These are phyloP conservation scores for Claviceps purpurea DNA, from an alignment of 2,329 filamentous ascomycete genomes.

Conservation along the genomic window DNA sequence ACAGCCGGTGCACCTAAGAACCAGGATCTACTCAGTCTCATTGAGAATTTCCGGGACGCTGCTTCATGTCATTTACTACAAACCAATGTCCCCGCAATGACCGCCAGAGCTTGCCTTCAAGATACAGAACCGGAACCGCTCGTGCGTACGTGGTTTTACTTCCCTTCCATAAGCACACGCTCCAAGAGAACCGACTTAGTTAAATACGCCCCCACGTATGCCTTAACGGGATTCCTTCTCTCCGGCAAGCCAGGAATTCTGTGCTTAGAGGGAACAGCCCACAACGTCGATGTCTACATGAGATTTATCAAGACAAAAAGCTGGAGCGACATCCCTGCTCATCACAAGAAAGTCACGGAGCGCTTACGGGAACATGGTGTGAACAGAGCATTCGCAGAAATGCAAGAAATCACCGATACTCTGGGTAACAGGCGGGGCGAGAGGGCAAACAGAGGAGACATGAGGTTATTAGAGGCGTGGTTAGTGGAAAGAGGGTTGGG, in stretches of 20 bases:
- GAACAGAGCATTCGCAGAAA: slow-evolving; percentile 14
- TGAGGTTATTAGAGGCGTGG: slow-evolving; percentile 39
- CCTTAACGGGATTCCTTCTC: slow-evolving; percentile 44
- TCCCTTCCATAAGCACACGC: slow-evolving; percentile 46
- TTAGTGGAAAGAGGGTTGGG: slow-evolving; percentile 12
- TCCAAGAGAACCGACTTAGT: slow-evolving; percentile 45
- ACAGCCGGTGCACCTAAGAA: slow-evolving; percentile 24
- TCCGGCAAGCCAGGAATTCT: slow-evolving; percentile 45
- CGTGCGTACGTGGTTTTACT: slow-evolving; percentile 49
- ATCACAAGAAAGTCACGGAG: slow-evolving; percentile 51
- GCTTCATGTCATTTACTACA: slow-evolving; percentile 9
- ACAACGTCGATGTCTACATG: slow-evolving; percentile 44
- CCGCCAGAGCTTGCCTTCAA: too few relatives aligned
- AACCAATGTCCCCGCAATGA: background rate
- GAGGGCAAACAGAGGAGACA: slow-evolving; percentile 37
- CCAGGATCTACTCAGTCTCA: slow-evolving; percentile 29
- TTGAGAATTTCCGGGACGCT: slow-evolving; percentile 29
- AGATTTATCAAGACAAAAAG: slow-evolving; percentile 49
- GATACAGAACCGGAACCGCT: slow-evolving; percentile 11
- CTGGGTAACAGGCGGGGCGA: slow-evolving; percentile 34
- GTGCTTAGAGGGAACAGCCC: slow-evolving; percentile 35
- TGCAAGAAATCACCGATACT: slow-evolving; percentile 42
- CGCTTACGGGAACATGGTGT: slow-evolving; percentile 27
- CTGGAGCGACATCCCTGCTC: slow-evolving; percentile 47
- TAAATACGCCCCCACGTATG: slow-evolving; percentile 35